These are phyloP conservation scores for Fibroporia radiculosa DNA, from an alignment of 768 basidiomycete species.

Conservation along the genomic window DNA sequence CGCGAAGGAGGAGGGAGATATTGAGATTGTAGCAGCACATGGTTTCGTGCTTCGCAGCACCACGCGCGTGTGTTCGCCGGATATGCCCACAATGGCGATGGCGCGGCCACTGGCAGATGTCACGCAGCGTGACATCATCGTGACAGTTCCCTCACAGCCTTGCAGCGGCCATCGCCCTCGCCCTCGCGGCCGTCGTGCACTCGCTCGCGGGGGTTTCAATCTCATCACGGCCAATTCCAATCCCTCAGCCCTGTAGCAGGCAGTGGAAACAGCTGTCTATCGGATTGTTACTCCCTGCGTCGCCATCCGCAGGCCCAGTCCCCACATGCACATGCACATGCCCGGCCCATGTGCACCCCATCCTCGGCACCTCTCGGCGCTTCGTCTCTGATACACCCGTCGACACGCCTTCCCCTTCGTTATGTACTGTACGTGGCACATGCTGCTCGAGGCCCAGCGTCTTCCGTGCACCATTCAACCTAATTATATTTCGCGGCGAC, in stretches of 20 bases:
- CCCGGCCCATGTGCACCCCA: constrained; percentile 7
- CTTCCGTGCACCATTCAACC: background rate
- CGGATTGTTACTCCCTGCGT: too few species aligned
- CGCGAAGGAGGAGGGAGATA: constrained; percentile 11
- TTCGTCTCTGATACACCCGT: background rate
- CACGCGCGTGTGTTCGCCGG: constrained; percentile 11
- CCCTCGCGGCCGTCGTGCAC: too few species aligned
- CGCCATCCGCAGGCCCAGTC: constrained; percentile 5
- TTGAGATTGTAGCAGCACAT: constrained; percentile 14
- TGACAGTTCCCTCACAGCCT: constrained; percentile 1
- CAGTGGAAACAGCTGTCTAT: too few species aligned
- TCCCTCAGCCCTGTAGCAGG: too few species aligned
- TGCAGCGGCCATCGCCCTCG: constrained; percentile 1
- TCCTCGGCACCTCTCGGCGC: constrained; percentile 3
- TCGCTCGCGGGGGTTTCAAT: too few species aligned
- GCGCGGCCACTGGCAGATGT: background rate
- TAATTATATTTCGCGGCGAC: background rate
- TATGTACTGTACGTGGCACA: background rate
- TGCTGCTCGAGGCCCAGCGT: background rate
- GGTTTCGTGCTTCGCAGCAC: constrained; percentile 12
- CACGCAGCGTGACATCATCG: too few species aligned
- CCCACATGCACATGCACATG: background rate
- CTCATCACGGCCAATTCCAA: too few species aligned
- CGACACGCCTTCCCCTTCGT: background rate
- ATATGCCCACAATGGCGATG: constrained; percentile 3